These are phyloP conservation scores for Panellus pusillus DNA, from an alignment of 768 basidiomycete genomes.

Conservation along the genomic window DNA sequence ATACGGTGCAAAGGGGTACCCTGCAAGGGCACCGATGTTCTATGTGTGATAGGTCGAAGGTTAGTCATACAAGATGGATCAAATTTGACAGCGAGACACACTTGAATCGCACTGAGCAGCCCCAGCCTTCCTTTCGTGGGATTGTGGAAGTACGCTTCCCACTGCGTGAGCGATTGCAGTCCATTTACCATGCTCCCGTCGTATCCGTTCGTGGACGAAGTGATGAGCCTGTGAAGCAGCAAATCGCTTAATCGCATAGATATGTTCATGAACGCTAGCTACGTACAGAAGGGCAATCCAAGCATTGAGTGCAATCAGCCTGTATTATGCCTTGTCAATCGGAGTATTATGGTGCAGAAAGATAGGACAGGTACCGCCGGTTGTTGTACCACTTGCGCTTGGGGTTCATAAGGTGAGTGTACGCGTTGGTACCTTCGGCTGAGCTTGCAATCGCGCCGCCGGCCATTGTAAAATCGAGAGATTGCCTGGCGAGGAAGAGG, in stretches of 20 bases:
- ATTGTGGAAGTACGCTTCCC: constrained; percentile 58
- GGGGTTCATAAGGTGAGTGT: constrained; percentile 40
- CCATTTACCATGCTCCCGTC: constrained; percentile 83
- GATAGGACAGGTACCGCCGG: constrained; percentile 29
- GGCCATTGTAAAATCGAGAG: constrained; percentile 7
- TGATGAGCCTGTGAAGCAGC: constrained; percentile 45
- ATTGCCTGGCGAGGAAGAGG: background rate
- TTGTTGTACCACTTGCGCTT: constrained; percentile 49
- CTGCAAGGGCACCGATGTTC: constrained; percentile 71
- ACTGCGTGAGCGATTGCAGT: constrained; percentile 65
- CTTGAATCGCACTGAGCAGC: constrained; percentile 75
- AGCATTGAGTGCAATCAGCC: constrained; percentile 60
- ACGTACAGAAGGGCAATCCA: constrained; percentile 64
- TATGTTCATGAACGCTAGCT: too few relatives aligned
- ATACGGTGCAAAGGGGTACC: constrained; percentile 70
- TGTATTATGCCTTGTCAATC: constrained; percentile 21
- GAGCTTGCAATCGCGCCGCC: constrained; percentile 26
- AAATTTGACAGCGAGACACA: too few relatives aligned
- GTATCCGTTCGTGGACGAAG: constrained; percentile 74
- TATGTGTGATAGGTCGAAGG: constrained; percentile 24
- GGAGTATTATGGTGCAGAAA: too few relatives aligned
- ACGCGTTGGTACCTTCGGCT: constrained; percentile 20
- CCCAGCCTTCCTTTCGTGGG: constrained; percentile 62
- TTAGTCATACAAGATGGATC: background rate
- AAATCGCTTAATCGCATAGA: too few relatives aligned